A percentile compares a stretch with the other conserved stretches of the same genome.
These are phyloP conservation scores for Penicillium roqueforti DNA, from an alignment of 495 filamentous ascomycete genomes.

Conservation along the genomic window DNA sequence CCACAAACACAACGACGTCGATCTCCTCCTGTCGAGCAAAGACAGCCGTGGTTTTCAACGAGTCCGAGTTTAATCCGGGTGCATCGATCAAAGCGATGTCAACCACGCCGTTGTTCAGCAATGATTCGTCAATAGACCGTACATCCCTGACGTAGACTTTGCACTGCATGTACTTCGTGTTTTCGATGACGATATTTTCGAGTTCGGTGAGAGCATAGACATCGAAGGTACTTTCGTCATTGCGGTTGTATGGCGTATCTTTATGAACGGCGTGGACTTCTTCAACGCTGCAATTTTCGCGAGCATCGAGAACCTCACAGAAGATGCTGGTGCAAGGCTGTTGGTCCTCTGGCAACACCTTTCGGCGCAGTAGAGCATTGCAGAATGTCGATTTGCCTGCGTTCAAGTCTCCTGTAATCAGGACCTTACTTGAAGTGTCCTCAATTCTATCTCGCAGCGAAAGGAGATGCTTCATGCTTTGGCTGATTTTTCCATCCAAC, in stretches of 20 bases:
- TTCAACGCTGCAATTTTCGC: slow-evolving; percentile 85
- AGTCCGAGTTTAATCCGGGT: slow-evolving; percentile 91
- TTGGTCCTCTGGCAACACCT: slow-evolving; percentile 92
- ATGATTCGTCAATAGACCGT: slow-evolving; percentile 82
- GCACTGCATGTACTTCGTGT: slow-evolving; percentile 82
- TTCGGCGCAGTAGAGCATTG: slow-evolving; percentile 88
- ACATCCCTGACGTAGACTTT: slow-evolving; percentile 96
- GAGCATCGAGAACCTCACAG: slow-evolving; percentile 90
- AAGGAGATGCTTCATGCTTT: slow-evolving; percentile 85
- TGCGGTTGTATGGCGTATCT: slow-evolving; percentile 70
- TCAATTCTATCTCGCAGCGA: slow-evolving; percentile 89
- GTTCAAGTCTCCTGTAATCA: slow-evolving; percentile 96
- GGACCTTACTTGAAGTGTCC: slow-evolving; percentile 93
- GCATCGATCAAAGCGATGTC: slow-evolving; percentile 98
- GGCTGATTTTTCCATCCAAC: slow-evolving; percentile 87
- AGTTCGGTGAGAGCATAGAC: slow-evolving; percentile 71
- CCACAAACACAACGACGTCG: slow-evolving; percentile 97
- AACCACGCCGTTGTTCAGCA: slow-evolving; percentile 95
- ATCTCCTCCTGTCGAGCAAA: slow-evolving; percentile 98
- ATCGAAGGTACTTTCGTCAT: slow-evolving; percentile 91
- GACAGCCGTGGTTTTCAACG: slow-evolving; percentile 91
- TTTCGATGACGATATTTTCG: slow-evolving; percentile 86
- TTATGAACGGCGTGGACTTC: slow-evolving; percentile 94
- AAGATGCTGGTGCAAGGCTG: slow-evolving; percentile 99
- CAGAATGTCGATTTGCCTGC: slow-evolving; percentile 98